Percentiles rank a stretch among this genome's conserved stretches.
Evolutionary conservation across 225 moss, liverwort and hornwort species (phyloP).

Genomic region (Pseudoscleropodium purum): DNA sequence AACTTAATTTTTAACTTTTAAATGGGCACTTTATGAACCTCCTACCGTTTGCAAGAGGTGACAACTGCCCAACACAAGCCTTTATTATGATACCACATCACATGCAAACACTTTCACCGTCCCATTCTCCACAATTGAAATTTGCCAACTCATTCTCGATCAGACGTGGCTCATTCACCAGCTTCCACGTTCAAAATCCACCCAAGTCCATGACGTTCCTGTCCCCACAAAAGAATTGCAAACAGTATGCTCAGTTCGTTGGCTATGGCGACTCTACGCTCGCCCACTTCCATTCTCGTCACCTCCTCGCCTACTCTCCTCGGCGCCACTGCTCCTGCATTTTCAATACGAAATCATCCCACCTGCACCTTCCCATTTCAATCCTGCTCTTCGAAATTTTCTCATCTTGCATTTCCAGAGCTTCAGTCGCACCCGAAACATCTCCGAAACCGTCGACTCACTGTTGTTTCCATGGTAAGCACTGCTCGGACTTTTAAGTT

Average conservation of each 20-base stretch:
- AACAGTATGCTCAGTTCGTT: neutral
- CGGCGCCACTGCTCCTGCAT: neutral
- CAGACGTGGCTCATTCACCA: neutral
- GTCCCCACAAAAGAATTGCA: neutral
- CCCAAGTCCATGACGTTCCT: neutral
- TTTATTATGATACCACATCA: neutral
- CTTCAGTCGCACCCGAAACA: neutral
- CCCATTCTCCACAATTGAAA: neutral
- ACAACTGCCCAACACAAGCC: neutral
- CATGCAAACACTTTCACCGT: neutral
- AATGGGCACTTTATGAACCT: neutral
- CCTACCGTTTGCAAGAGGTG: neutral
- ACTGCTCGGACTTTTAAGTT: no score
- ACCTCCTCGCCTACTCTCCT: neutral
- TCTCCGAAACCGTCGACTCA: neutral
- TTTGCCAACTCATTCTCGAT: neutral
- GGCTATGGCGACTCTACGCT: neutral
- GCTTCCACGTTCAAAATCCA: neutral
- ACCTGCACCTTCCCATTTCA: neutral
- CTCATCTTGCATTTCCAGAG: neutral
- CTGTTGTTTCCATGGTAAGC: slow-evolving; percentile 16
- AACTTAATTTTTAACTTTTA: neutral
- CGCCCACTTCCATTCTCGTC: neutral
- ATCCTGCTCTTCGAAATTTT: neutral
- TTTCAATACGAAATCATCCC: neutral